A percentile compares a stretch with the other conserved stretches of the same genome.
phyloP scores from a whole-genome alignment of 2,329 filamentous ascomycete genomes.

The Colletotrichum musae region DNA sequence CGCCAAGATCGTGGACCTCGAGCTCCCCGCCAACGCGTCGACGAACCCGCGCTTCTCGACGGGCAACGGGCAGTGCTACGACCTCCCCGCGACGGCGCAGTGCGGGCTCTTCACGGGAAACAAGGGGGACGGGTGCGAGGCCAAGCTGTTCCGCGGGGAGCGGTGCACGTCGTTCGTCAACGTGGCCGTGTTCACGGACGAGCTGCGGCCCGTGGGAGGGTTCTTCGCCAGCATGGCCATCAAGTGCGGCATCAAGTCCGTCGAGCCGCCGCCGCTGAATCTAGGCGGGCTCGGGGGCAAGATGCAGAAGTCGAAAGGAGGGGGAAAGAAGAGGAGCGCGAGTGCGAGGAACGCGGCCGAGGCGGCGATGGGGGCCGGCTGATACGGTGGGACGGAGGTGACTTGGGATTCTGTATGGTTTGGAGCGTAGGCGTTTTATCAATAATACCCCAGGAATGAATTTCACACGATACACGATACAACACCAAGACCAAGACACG shows the following conservation, averaged over 20 bases:
- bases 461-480: not conserved
- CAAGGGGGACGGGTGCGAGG: constrained; percentile 40
- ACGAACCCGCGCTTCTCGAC: constrained; percentile 18
- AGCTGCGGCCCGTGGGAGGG: constrained; percentile 31
- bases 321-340: constrained; percentile 12
- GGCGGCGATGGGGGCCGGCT: constrained; percentile 1
- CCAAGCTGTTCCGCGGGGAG: constrained; percentile 30
- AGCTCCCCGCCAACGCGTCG: constrained; percentile 28
- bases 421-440: not conserved
- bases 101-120: constrained; percentile 35
- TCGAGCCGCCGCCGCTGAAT: constrained; percentile 36
- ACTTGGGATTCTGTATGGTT: no score
- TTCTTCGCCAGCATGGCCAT: constrained; percentile 36
- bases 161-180: constrained; percentile 31
- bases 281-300: constrained; percentile 27
- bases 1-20: constrained; percentile 15
- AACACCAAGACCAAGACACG: no score
- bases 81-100: constrained; percentile 30
- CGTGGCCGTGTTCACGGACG: constrained; percentile 36
- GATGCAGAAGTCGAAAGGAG: constrained; percentile 26
- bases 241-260: constrained; percentile 33
- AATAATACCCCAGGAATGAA: constrained; percentile 4
- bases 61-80: constrained; percentile 34
- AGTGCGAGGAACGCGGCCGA: constrained; percentile 19
- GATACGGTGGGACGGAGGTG: no score